These are phyloP conservation scores for Tetradesmus lagerheimii DNA, from an alignment of 139 green algal genomes.

Conservation along the genomic window DNA sequence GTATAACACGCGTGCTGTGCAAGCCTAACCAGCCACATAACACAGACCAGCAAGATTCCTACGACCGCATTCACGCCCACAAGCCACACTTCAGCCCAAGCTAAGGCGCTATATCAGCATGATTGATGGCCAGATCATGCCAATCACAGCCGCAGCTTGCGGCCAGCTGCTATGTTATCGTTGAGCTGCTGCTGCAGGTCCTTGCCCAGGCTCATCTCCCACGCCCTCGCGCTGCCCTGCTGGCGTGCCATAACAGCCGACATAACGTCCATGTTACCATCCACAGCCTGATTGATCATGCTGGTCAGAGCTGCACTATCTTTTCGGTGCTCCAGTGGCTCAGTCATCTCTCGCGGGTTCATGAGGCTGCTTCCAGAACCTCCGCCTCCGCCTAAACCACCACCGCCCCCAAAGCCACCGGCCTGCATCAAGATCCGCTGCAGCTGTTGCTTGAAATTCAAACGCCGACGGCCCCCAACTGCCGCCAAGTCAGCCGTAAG, in stretches of 20 bases:
- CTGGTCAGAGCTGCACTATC: background rate
- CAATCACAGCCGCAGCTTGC: background rate
- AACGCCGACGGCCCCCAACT: background rate
- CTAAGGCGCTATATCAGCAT: background rate
- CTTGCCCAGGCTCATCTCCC: background rate
- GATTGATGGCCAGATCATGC: background rate
- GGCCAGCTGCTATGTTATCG: background rate
- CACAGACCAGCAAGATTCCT: too few species aligned
- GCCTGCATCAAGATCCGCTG: background rate
- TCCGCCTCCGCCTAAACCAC: background rate
- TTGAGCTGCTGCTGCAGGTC: background rate
- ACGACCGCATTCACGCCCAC: too few species aligned
- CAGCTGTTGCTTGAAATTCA: background rate
- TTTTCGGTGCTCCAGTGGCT: background rate
- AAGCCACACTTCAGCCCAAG: too few species aligned
- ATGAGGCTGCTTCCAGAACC: background rate
- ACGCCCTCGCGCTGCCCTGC: background rate
- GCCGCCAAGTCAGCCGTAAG: background rate
- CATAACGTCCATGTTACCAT: background rate
- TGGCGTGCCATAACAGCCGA: background rate
- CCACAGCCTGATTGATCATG: background rate
- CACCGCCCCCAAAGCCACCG: background rate
- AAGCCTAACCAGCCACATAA: too few species aligned
- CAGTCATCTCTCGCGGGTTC: too few species aligned
- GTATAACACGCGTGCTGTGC: too few species aligned